Base-by-base conservation (phyloP, 495 filamentous ascomycete species). In the Podospora comata region DNA sequence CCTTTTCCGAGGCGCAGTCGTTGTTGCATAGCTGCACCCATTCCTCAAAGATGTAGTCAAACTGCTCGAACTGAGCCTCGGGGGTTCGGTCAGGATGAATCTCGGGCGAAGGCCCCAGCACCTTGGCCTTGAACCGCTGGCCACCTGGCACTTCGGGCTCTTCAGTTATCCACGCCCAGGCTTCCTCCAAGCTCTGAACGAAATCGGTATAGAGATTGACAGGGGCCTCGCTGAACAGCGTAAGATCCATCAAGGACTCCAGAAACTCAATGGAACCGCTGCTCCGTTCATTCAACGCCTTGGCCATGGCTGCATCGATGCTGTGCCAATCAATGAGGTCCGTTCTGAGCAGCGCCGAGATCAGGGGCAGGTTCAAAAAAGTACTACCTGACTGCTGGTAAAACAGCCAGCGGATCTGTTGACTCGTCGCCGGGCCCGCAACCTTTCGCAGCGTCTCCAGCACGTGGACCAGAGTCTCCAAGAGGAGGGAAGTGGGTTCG, bases 11-110 rank as follows among this genome's bases (percentile, higher is more conserved):
- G 0, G 88, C 87, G 68, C 87, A 85, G 11, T 85, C 83, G 61
- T 91, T 90, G 77, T 90, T 87, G 81, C 88, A 93, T 18, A 98
- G 85, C 54, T 89, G 87, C 66, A 93, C 85, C 95, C 95, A 99
- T 76, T 98, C 95, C 11, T 90, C 91, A 75, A 99, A 97, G 56
- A 96, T 85, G 74, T 98, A 98, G 72, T 96, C 91, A 79, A 97
- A 87, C 71, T 97, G 94, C 64, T 94, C 90, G 58, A 87, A 86
- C 72, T 88, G 88, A 56, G 74, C 73, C 13, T 73, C 71, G 39
- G 69, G 67, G 15, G 67, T 67, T 39, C 75, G 16, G 28, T 61
- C 64, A 30, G 73, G 20, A 2, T 71, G 74, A 6, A 77, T 72
- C 62, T 89, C 85, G 1, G 84, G 83, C 7, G 88, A 79, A 4